Conservation (phyloP, 345 rosid species). For the Citrus reticulata region DNA sequence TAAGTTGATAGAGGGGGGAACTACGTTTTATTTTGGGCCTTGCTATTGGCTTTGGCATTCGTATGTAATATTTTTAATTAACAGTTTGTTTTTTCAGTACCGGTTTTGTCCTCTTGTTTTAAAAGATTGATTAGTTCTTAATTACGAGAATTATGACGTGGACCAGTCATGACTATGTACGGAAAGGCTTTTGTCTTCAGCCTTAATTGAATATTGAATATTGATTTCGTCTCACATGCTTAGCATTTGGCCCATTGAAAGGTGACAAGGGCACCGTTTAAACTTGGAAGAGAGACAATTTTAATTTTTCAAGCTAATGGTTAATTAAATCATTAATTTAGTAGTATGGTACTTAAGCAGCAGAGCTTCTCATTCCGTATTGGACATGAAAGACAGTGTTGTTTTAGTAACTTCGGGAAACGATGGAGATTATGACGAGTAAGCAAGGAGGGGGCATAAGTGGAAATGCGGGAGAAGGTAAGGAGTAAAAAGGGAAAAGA, state of each 20-base stretch:
- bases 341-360: too few species aligned
- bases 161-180: neutral
- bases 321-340: too few species aligned
- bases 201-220: neutral
- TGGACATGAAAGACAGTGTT: neutral
- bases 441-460: neutral
- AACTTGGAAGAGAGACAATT: too few species aligned
- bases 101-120: slow-evolving; percentile 6
- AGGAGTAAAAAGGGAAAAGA: neutral
- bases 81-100: neutral
- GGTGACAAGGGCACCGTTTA: neutral
- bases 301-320: neutral
- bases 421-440: too few species aligned
- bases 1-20: neutral
- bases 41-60: neutral
- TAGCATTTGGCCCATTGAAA: neutral
- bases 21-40: neutral
- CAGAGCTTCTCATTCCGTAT: neutral
- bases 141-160: slow-evolving; percentile 3
- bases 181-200: slow-evolving; percentile 15
- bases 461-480: neutral
- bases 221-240: neutral
- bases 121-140: slow-evolving; percentile 1
- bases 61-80: neutral
- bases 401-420: neutral